These are phyloP conservation scores for Magnaporthiopsis rhizophila DNA, from an alignment of 2,329 filamentous ascomycete species.

Conservation along the genomic window DNA sequence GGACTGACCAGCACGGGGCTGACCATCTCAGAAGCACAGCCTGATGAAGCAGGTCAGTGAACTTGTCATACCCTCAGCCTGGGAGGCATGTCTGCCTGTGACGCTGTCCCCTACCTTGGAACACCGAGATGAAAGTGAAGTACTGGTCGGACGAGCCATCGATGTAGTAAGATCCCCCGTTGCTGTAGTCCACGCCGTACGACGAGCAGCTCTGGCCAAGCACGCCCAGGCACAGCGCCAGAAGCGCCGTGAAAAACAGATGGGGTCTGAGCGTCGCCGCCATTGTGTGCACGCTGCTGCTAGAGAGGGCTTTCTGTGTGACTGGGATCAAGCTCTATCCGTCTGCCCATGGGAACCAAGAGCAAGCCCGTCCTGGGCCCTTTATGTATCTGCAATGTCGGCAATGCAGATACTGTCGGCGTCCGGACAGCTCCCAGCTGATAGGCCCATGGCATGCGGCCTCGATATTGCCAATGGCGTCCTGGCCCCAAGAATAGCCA, in stretches of 20 bases:
- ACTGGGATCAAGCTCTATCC: neutral
- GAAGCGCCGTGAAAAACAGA: conserved; percentile 16
- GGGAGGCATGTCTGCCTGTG: neutral
- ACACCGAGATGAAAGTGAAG: conserved; percentile 29
- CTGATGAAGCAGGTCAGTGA: conserved; percentile 14
- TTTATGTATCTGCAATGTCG: conserved; percentile 1
- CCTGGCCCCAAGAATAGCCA: conserved; percentile 12
- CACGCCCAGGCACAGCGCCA: conserved; percentile 14
- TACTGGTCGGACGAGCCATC: conserved; percentile 27
- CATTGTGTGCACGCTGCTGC: conserved; percentile 12
- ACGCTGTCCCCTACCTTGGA: conserved; percentile 17
- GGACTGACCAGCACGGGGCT: conserved; percentile 27
- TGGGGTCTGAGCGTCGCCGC: conserved; percentile 13
- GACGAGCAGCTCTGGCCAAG: conserved; percentile 22
- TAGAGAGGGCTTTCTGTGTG: neutral
- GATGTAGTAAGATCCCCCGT: conserved; percentile 30
- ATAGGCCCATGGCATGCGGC: conserved; percentile 4
- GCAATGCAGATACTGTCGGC: neutral
- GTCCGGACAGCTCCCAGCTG: neutral
- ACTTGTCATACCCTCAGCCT: neutral
- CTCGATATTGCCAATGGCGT: conserved; percentile 12
- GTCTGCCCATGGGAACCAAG: neutral
- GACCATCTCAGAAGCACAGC: conserved; percentile 25
- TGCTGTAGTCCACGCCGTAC: conserved; percentile 30
- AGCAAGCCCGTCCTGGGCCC: neutral